Evolutionary conservation across 306 rosid genomes (phyloP).

Genomic region (Prinsepia uniflora): DNA sequence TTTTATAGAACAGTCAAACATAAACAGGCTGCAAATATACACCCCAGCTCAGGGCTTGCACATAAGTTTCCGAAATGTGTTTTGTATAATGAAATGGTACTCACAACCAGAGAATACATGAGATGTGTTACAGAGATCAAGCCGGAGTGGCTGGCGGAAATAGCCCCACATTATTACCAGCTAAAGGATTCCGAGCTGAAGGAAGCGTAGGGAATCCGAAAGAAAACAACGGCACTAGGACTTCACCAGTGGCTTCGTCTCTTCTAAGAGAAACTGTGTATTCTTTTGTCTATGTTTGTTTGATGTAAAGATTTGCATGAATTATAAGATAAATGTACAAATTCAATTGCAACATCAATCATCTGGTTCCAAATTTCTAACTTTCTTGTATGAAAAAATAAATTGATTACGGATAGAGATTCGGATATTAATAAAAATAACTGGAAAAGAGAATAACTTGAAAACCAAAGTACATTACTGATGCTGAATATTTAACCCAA

Average conservation of each 20-base stretch:
- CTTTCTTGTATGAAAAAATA: background rate
- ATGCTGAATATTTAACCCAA: conserved; percentile 1
- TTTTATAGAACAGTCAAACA: conserved; percentile 64
- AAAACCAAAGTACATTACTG: background rate
- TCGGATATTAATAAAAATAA: background rate
- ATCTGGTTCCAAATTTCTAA: background rate
- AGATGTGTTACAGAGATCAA: conserved; percentile 77
- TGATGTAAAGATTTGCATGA: background rate
- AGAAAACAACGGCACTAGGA: no score
- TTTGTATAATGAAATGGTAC: conserved; percentile 81
- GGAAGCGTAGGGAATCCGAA: no score
- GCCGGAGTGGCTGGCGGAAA: conserved; percentile 84
- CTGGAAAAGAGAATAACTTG: background rate
- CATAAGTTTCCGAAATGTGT: conserved; percentile 80
- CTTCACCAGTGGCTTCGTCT: no score
- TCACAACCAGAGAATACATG: conserved; percentile 82
- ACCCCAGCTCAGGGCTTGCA: conserved; percentile 74
- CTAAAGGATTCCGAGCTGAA: conserved; percentile 40
- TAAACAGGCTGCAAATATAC: conserved; percentile 74
- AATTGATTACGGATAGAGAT: background rate
- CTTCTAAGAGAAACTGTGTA: background rate
- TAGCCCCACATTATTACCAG: conserved; percentile 93
- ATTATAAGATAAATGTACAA: background rate
- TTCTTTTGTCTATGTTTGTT: background rate
- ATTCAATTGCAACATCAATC: background rate